Evolutionary conservation across 805 yeast genomes (phyloP).

Genomic region (Ogataea trehalophila): DNA sequence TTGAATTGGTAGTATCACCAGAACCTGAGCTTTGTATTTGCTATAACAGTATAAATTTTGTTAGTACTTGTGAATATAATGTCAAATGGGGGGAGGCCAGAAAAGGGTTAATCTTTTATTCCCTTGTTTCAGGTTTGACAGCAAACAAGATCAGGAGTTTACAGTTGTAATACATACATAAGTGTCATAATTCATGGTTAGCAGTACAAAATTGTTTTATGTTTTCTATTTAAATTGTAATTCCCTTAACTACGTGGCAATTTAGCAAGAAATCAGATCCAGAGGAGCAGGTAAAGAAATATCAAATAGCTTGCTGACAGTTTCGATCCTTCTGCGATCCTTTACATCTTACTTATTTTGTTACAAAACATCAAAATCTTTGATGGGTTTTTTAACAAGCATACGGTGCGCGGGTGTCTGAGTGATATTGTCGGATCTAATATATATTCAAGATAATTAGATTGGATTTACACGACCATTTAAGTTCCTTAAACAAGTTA

Average conservation of each 20-base stretch:
- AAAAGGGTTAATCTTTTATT: background rate
- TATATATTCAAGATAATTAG: too few relatives aligned
- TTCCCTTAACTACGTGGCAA: too few relatives aligned
- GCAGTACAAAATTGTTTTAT: background rate
- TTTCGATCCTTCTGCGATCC: background rate
- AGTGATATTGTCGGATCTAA: too few relatives aligned
- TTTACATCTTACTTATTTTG: too few relatives aligned
- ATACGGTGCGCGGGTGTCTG: background rate
- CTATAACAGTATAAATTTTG: conserved; percentile 1
- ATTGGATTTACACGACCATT: too few relatives aligned
- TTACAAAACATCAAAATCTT: background rate
- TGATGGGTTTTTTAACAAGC: conserved; percentile 19
- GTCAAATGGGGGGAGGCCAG: background rate
- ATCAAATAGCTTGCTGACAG: too few relatives aligned
- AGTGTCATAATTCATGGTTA: background rate
- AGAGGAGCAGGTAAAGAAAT: too few relatives aligned
- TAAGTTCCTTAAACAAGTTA: too few relatives aligned
- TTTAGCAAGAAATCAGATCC: too few relatives aligned
- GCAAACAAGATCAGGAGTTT: background rate
- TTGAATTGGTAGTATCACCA: conserved; percentile 18
- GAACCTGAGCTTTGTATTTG: conserved; percentile 14
- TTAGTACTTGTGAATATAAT: background rate
- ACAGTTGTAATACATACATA: background rate
- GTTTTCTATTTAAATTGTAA: too few relatives aligned
- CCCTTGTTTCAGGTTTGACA: too few relatives aligned